phyloP scores from a whole-genome alignment of 306 rosid species.

The Cucurbita argyrosperma region DNA sequence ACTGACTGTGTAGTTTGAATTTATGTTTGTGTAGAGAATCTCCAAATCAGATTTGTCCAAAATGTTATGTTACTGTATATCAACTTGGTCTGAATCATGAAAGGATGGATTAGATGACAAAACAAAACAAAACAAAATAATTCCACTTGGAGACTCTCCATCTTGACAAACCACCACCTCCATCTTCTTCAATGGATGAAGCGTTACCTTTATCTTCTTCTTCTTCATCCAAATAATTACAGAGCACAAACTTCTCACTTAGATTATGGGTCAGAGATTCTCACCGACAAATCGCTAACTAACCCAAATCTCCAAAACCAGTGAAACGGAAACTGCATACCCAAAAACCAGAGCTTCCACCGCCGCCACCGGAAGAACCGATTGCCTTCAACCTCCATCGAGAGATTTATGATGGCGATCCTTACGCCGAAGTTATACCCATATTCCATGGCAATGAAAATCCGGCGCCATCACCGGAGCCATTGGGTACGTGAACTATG shows the following conservation, averaged over 20 bases:
- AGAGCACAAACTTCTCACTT: not conserved
- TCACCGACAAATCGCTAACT: not conserved
- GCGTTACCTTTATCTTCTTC: not conserved
- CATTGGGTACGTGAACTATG: slow-evolving; percentile 45
- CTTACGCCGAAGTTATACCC: slow-evolving; percentile 37
- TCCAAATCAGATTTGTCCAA: no score
- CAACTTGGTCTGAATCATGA: no score
- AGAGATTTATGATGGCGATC: slow-evolving; percentile 34
- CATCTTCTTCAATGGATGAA: not conserved
- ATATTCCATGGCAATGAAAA: slow-evolving; percentile 56
- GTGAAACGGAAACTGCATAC: not conserved
- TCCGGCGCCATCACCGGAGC: slow-evolving; percentile 36
- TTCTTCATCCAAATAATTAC: not conserved
- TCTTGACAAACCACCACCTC: not conserved
- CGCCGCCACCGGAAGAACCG: slow-evolving; percentile 15
- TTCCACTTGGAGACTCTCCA: not conserved
- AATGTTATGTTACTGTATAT: no score
- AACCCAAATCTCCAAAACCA: not conserved
- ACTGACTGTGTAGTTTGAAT: no score
- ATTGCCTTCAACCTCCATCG: slow-evolving; percentile 19
- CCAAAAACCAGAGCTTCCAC: not conserved
- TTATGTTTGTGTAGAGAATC: no score
- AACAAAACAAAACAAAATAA: not conserved
- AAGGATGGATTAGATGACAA: not conserved
- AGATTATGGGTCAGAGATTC: not conserved